Percentiles rank a stretch among this genome's conserved stretches.
phyloP scores from a whole-genome alignment of 2,329 filamentous ascomycete genomes.

The Claviceps spartinae region DNA sequence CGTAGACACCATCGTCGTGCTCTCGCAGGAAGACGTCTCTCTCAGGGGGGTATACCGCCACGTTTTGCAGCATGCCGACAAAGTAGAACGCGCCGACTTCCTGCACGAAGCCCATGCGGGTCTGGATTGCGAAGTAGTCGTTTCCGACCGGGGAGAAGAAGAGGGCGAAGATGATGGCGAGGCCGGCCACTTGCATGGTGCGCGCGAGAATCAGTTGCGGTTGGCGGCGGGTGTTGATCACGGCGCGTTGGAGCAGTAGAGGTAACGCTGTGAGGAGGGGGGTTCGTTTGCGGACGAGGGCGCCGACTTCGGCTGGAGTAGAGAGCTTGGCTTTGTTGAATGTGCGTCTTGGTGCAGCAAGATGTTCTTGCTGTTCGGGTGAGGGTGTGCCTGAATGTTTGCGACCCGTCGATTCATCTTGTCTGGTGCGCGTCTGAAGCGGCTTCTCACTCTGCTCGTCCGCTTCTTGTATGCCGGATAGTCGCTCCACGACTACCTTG shows the following conservation, averaged over 20 bases:
- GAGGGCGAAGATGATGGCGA: constrained; percentile 48
- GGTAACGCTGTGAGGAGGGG: constrained; percentile 51
- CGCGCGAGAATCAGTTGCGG: constrained; percentile 50
- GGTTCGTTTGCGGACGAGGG: constrained; percentile 48
- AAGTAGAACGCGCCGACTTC: constrained; percentile 61
- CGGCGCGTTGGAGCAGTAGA: constrained; percentile 51
- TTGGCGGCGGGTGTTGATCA: constrained; percentile 56
- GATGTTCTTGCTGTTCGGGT: constrained; percentile 6
- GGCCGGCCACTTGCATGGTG: constrained; percentile 51
- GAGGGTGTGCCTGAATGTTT: not conserved
- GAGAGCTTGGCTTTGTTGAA: constrained; percentile 36
- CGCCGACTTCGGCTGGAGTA: constrained; percentile 59
- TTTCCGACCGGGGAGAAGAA: constrained; percentile 60
- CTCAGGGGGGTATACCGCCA: constrained; percentile 59
- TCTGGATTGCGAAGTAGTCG: constrained; percentile 58
- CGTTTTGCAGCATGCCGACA: constrained; percentile 68
- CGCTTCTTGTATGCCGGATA: constrained; percentile 17
- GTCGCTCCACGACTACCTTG: constrained; percentile 5
- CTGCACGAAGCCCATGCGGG: constrained; percentile 59
- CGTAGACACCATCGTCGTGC: constrained; percentile 59
- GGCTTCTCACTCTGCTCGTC: constrained; percentile 13
- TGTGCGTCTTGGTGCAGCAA: constrained; percentile 22
- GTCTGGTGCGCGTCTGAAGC: not conserved
- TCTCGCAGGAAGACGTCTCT: constrained; percentile 67
- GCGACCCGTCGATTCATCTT: not conserved